These are phyloP conservation scores for Paraurostyla sp. DNA, from an alignment of 73 alveolate species.

Conservation along the genomic window DNA sequence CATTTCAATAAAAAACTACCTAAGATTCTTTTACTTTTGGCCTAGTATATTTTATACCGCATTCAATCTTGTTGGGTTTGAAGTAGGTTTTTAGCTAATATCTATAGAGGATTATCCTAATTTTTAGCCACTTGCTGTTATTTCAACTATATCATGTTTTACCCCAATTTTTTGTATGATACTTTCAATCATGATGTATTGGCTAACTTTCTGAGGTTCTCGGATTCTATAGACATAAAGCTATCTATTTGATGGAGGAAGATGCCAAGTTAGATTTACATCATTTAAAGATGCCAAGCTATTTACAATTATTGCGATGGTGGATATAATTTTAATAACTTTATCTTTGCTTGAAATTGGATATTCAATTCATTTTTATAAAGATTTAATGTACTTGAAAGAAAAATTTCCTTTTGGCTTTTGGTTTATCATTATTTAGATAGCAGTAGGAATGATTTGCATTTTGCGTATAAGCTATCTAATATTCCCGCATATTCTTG, in stretches of 20 bases:
- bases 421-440: neutral
- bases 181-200: slow-evolving; percentile 22
- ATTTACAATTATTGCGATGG: neutral
- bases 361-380: neutral
- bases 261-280: neutral
- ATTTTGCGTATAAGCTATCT: neutral
- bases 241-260: neutral
- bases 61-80: neutral
- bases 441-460: neutral
- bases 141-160: slow-evolving; percentile 3
- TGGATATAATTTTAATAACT: neutral
- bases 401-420: slow-evolving; percentile 30
- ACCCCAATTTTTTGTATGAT: slow-evolving; percentile 20
- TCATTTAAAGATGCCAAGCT: neutral
- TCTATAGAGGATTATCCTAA: neutral
- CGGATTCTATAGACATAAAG: neutral
- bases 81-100: neutral
- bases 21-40: slow-evolving; percentile 15
- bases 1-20: neutral
- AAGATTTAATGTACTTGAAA: neutral
- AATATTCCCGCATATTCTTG: slow-evolving; percentile 7
- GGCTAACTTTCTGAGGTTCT: neutral
- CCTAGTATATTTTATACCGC: slow-evolving; percentile 1
- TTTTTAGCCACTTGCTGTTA: neutral
- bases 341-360: neutral